phyloP scores from a whole-genome alignment of 305 asterid species.

The Lippia alba region DNA sequence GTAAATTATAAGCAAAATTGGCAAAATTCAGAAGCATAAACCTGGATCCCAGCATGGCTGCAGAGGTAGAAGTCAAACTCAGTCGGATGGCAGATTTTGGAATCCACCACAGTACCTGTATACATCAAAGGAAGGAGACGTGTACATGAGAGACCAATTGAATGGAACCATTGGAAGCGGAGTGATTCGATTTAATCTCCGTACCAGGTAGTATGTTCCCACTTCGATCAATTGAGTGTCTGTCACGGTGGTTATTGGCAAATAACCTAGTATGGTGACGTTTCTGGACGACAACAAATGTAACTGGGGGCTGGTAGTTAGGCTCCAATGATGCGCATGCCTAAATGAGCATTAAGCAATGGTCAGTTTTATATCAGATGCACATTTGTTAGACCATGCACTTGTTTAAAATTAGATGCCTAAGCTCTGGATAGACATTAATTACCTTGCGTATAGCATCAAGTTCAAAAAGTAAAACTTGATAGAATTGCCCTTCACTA shows the following conservation, averaged over 20 bases:
- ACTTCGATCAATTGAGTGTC: constrained; percentile 67
- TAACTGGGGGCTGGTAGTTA: constrained; percentile 84
- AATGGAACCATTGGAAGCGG: not conserved
- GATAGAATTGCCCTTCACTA: constrained; percentile 97
- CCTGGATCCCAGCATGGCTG: constrained; percentile 99
- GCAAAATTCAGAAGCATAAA: constrained; percentile 21
- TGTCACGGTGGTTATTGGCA: constrained; percentile 75
- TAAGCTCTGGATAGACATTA: constrained; percentile 7
- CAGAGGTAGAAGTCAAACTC: constrained; percentile 96
- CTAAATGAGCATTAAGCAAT: constrained; percentile 41
- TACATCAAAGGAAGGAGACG: constrained; percentile 9
- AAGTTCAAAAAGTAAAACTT: constrained; percentile 84
- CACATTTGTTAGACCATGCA: not conserved
- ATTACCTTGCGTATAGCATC: constrained; percentile 94
- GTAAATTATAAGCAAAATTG: not conserved
- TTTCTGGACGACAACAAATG: constrained; percentile 93
- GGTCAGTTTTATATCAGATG: constrained; percentile 3
- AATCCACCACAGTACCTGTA: constrained; percentile 92
- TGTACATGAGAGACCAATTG: not conserved
- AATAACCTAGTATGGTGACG: constrained; percentile 89
- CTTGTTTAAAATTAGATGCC: not conserved
- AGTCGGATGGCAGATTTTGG: constrained; percentile 95
- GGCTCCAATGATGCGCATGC: constrained; percentile 91
- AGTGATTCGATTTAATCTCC: not conserved
- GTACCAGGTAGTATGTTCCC: constrained; percentile 89